Evolutionary conservation across 192 early-diverging fungal species (phyloP).

Genomic region (Podila verticillata): DNA sequence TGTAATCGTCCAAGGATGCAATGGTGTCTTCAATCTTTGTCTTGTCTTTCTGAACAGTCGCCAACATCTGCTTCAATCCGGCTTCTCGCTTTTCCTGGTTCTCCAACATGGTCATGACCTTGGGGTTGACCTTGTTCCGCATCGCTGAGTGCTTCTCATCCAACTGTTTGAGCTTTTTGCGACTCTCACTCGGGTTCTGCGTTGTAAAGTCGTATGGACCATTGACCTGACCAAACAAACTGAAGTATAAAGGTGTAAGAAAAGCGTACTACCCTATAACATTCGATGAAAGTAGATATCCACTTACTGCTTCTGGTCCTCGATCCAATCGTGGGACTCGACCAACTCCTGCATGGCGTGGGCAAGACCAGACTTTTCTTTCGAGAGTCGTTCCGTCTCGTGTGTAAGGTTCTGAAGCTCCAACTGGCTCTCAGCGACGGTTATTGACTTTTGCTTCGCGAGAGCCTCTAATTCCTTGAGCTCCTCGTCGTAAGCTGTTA

Average conservation of each 20-base stretch:
- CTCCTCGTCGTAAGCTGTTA: slow-evolving; percentile 84
- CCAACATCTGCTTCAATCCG: slow-evolving; percentile 84
- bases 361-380: slow-evolving; percentile 63
- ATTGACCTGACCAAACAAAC: slow-evolving; percentile 83
- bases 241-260: slow-evolving; percentile 15
- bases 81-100: slow-evolving; percentile 93
- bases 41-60: slow-evolving; percentile 92
- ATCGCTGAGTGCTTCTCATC: slow-evolving; percentile 81
- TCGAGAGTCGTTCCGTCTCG: slow-evolving; percentile 78
- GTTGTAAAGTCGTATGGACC: slow-evolving; percentile 88
- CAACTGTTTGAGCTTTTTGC: slow-evolving; percentile 79
- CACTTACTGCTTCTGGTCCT: slow-evolving; percentile 82
- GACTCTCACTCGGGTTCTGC: slow-evolving; percentile 77
- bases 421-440: slow-evolving; percentile 74
- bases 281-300: background rate
- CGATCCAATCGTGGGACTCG: slow-evolving; percentile 83
- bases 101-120: slow-evolving; percentile 97
- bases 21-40: slow-evolving; percentile 96
- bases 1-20: slow-evolving; percentile 86
- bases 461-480: slow-evolving; percentile 74
- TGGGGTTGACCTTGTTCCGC: slow-evolving; percentile 87
- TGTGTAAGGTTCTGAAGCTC: slow-evolving; percentile 84
- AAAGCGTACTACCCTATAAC: background rate
- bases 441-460: slow-evolving; percentile 70
- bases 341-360: slow-evolving; percentile 61